Evolutionary conservation across 495 filamentous ascomycete species (phyloP).

Genomic region (Pseudevernia furfuracea): DNA sequence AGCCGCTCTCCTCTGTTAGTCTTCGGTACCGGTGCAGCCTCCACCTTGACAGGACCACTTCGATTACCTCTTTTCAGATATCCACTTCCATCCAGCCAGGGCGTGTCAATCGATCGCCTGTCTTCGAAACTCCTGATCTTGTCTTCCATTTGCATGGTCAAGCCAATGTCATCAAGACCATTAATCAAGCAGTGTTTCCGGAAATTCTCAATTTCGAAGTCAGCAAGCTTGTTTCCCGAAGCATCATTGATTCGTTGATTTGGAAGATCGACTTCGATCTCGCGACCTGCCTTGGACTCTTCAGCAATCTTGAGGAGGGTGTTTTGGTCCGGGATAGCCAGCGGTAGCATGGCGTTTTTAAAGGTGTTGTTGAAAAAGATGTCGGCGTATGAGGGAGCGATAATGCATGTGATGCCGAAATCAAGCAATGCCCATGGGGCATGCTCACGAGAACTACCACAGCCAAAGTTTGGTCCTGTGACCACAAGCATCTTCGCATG

Average conservation of each 20-base stretch:
- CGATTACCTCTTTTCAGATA: slow-evolving; percentile 68
- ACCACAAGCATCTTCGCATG: slow-evolving; percentile 84
- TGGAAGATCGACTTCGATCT: slow-evolving; percentile 85
- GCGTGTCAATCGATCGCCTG: slow-evolving; percentile 66
- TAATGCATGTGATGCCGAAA: slow-evolving; percentile 90
- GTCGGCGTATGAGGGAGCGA: slow-evolving; percentile 87
- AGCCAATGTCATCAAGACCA: slow-evolving; percentile 90
- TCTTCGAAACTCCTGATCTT: slow-evolving; percentile 82
- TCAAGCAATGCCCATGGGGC: slow-evolving; percentile 95
- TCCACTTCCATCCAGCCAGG: slow-evolving; percentile 85
- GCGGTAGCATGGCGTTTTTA: slow-evolving; percentile 98
- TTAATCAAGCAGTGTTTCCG: slow-evolving; percentile 90
- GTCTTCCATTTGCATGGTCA: slow-evolving; percentile 85
- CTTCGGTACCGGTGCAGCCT: slow-evolving; percentile 76
- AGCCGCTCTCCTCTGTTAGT: slow-evolving; percentile 83
- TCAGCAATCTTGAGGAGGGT: slow-evolving; percentile 63
- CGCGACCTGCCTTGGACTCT: slow-evolving; percentile 73
- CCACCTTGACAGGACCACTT: slow-evolving; percentile 60
- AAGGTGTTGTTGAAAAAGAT: slow-evolving; percentile 99
- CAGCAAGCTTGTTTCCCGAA: slow-evolving; percentile 59
- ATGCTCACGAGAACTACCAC: slow-evolving; percentile 88
- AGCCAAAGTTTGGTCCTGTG: slow-evolving; percentile 92
- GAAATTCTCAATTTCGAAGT: slow-evolving; percentile 85
- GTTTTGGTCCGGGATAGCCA: slow-evolving; percentile 60
- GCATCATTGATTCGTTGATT: slow-evolving; percentile 76